A percentile compares a stretch with the other conserved stretches of the same genome.
Evolutionary conservation across 768 basidiomycete genomes (phyloP).

Genomic region (Cubamyces sp.): DNA sequence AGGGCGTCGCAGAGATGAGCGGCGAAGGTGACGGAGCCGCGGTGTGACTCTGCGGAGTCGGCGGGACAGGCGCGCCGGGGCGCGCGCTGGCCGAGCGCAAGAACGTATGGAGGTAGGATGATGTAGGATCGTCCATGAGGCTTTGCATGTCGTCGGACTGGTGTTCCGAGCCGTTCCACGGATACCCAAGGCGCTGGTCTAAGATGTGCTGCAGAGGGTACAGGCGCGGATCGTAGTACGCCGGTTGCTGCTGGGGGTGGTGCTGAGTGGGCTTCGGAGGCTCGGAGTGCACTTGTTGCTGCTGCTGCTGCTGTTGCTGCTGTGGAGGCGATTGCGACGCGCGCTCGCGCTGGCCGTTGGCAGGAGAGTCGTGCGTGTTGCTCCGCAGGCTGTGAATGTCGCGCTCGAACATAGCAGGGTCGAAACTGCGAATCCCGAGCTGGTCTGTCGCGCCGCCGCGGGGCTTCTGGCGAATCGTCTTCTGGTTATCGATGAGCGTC

Average conservation of each 20-base stretch:
- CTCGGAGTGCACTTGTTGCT: slow-evolving; percentile 11
- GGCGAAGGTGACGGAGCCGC: slow-evolving; percentile 77
- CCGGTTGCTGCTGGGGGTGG: slow-evolving; percentile 9
- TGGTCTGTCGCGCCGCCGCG: slow-evolving; percentile 66
- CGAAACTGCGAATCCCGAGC: slow-evolving; percentile 61
- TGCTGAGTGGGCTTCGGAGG: slow-evolving; percentile 9
- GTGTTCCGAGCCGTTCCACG: slow-evolving; percentile 33
- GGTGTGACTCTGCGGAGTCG: slow-evolving; percentile 77
- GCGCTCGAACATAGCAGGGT: slow-evolving; percentile 56
- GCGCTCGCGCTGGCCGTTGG: slow-evolving; percentile 26
- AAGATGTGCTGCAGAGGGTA: slow-evolving; percentile 10
- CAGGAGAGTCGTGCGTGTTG: slow-evolving; percentile 26
- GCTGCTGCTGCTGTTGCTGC: slow-evolving; percentile 15
- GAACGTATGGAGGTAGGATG: slow-evolving; percentile 62
- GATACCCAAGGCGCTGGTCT: slow-evolving; percentile 25
- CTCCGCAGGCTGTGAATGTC: slow-evolving; percentile 31
- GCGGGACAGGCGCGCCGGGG: slow-evolving; percentile 77
- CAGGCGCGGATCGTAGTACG: slow-evolving; percentile 24
- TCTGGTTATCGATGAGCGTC: slow-evolving; percentile 35
- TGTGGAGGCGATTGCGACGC: slow-evolving; percentile 21
- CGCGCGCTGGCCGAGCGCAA: slow-evolving; percentile 53
- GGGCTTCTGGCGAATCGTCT: slow-evolving; percentile 50
- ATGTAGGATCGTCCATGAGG: slow-evolving; percentile 62
- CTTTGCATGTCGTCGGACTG: slow-evolving; percentile 62
- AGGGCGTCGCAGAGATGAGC: slow-evolving; percentile 54